These are phyloP conservation scores for Tylopilus subfusipes DNA, from an alignment of 768 basidiomycete species.

Conservation along the genomic window DNA sequence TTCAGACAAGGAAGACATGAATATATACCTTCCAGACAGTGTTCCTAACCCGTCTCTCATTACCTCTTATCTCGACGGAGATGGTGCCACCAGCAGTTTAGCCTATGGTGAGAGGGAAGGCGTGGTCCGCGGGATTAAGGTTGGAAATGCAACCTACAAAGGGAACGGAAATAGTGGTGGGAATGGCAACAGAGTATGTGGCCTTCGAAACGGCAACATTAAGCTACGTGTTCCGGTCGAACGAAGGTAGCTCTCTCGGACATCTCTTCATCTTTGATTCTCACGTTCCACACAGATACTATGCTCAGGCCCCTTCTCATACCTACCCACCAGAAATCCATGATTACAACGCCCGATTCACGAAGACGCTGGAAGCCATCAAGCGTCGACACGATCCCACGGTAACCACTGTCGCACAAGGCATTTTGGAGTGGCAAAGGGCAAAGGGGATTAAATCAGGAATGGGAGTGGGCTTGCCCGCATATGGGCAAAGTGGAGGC, in stretches of 20 bases:
- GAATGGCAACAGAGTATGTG: constrained; percentile 9
- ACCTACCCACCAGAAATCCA: constrained; percentile 89
- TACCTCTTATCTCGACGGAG: constrained; percentile 30
- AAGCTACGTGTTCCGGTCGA: constrained; percentile 15
- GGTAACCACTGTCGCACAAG: constrained; percentile 94
- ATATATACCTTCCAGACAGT: constrained; percentile 15
- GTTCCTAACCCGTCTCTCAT: constrained; percentile 16
- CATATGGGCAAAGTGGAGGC: constrained; percentile 63
- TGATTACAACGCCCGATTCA: constrained; percentile 91
- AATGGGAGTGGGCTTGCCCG: constrained; percentile 22
- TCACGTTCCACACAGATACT: constrained; percentile 55
- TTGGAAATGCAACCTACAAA: constrained; percentile 11
- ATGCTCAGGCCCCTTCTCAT: constrained; percentile 66
- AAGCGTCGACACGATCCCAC: constrained; percentile 96
- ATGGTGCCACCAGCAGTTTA: constrained; percentile 7
- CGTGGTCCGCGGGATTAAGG: constrained; percentile 7
- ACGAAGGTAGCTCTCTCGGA: constrained; percentile 7
- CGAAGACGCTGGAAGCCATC: constrained; percentile 79
- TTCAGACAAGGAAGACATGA: constrained; percentile 11
- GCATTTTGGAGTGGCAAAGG: constrained; percentile 94
- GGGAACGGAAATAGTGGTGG: constrained; percentile 23
- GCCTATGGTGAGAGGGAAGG: constrained; percentile 17
- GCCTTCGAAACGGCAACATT: constrained; percentile 17
- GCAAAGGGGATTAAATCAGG: constrained; percentile 29
- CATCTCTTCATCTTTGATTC: constrained; percentile 1